phyloP scores from a whole-genome alignment of 2,329 filamentous ascomycete species.

The Didymella arachidicola region DNA sequence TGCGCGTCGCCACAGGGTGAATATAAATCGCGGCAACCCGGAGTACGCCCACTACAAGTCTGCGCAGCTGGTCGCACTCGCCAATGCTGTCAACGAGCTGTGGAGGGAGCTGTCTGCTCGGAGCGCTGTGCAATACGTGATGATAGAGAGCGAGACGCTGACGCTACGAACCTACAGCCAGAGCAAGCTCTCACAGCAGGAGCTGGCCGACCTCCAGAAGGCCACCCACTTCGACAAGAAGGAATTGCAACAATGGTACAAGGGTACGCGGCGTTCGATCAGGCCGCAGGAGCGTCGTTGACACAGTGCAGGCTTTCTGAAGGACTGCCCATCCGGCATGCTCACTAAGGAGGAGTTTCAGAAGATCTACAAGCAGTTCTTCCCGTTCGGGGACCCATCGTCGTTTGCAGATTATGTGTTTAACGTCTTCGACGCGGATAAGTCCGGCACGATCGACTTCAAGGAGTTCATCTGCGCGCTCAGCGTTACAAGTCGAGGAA shows the following conservation, averaged over 20 bases:
- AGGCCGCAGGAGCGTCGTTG: slow-evolving; percentile 21
- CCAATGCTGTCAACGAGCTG: slow-evolving; percentile 35
- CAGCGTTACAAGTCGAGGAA: slow-evolving; percentile 94
- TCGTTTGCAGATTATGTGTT: slow-evolving; percentile 99
- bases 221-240: slow-evolving; percentile 99
- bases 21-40: slow-evolving; percentile 32
- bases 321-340: slow-evolving; percentile 96
- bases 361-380: slow-evolving; percentile 99
- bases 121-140: slow-evolving; percentile 32
- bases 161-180: slow-evolving; percentile 68
- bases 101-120: slow-evolving; percentile 35
- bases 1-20: slow-evolving; percentile 37
- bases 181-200: slow-evolving; percentile 96
- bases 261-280: slow-evolving; percentile 68
- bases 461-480: slow-evolving; percentile 99
- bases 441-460: slow-evolving; percentile 97
- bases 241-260: slow-evolving; percentile 99
- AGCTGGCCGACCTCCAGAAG: slow-evolving; percentile 94
- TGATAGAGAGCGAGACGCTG: slow-evolving; percentile 43
- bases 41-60: slow-evolving; percentile 39
- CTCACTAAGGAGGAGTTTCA: slow-evolving; percentile 99
- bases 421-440: slow-evolving; percentile 98
- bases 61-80: slow-evolving; percentile 34
- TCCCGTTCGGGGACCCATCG: slow-evolving; percentile 96
- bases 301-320: slow-evolving; percentile 78